A percentile compares a stretch with the other conserved stretches of the same genome.
Conservation (phyloP, 2,329 filamentous ascomycete species). For the Exophiala xenobiotica region DNA sequence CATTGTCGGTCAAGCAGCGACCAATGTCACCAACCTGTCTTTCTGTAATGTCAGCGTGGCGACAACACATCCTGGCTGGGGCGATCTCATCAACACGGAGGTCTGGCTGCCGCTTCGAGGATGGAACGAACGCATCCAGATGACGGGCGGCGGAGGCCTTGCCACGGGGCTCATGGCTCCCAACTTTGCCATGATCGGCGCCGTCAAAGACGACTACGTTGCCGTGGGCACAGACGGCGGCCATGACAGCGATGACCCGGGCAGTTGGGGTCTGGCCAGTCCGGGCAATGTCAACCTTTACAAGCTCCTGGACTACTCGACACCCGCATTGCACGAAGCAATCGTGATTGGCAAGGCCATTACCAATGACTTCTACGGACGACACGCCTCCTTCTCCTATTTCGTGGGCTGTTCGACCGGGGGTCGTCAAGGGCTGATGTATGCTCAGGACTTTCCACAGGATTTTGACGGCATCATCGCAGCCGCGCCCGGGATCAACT, state of each 20-base stretch:
- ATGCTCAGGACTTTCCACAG: slow-evolving; percentile 33
- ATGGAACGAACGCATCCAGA: slow-evolving; percentile 43
- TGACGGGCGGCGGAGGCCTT: slow-evolving; percentile 41
- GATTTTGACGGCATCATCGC: slow-evolving; percentile 33
- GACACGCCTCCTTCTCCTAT: slow-evolving; percentile 39
- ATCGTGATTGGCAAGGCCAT: slow-evolving; percentile 32
- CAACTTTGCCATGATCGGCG: slow-evolving; percentile 12
- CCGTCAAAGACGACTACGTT: slow-evolving; percentile 23
- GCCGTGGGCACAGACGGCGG: slow-evolving; percentile 29
- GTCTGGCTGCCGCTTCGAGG: slow-evolving; percentile 36
- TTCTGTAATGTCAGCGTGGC: slow-evolving; percentile 29
- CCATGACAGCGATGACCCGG: not conserved
- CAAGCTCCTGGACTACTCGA: slow-evolving; percentile 38
- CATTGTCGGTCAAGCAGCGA: not conserved
- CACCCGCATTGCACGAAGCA: slow-evolving; percentile 37
- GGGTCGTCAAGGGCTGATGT: slow-evolving; percentile 58
- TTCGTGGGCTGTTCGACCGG: slow-evolving; percentile 61
- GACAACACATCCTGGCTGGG: not conserved
- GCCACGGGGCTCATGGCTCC: slow-evolving; percentile 1
- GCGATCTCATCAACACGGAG: slow-evolving; percentile 39
- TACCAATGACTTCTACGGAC: slow-evolving; percentile 16
- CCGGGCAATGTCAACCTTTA: slow-evolving; percentile 37
- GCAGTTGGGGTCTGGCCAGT: slow-evolving; percentile 7
- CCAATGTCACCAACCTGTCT: not conserved
- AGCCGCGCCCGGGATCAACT: slow-evolving; percentile 27